Evolutionary conservation across 1,139 yeast genomes (phyloP).

Genomic region (Geotrichum candidum): DNA sequence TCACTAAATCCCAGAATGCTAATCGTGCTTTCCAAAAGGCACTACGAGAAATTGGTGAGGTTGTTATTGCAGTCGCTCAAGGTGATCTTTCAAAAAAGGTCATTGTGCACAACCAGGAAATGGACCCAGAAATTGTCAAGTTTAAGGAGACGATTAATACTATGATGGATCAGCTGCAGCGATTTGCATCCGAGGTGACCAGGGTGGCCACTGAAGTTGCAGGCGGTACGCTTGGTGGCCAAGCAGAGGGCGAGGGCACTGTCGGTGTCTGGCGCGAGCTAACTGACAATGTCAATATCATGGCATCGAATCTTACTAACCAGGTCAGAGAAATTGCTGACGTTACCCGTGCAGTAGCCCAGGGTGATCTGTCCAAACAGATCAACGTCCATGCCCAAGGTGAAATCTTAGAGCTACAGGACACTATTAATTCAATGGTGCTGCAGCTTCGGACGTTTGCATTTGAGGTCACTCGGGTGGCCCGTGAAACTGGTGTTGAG

Average conservation of each 20-base stretch:
- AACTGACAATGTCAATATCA: slow-evolving; percentile 77
- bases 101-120: slow-evolving; percentile 62
- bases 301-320: slow-evolving; percentile 80
- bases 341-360: slow-evolving; percentile 78
- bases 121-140: slow-evolving; percentile 64
- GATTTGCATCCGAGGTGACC: slow-evolving; percentile 77
- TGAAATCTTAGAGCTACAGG: slow-evolving; percentile 69
- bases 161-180: slow-evolving; percentile 81
- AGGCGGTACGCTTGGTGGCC: slow-evolving; percentile 84
- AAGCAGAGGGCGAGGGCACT: slow-evolving; percentile 75
- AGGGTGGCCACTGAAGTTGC: slow-evolving; percentile 86
- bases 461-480: slow-evolving; percentile 80
- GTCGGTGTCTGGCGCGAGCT: slow-evolving; percentile 83
- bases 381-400: slow-evolving; percentile 83
- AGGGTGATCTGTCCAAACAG: slow-evolving; percentile 70
- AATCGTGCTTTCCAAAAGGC: slow-evolving; percentile 75
- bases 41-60: slow-evolving; percentile 71
- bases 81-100: slow-evolving; percentile 80
- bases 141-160: slow-evolving; percentile 78
- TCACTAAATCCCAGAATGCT: slow-evolving; percentile 54
- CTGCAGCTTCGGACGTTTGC: slow-evolving; percentile 84
- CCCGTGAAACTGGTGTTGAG: slow-evolving; percentile 84
- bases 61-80: slow-evolving; percentile 76
- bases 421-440: slow-evolving; percentile 81
- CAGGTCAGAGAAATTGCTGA: slow-evolving; percentile 84